Conservation (phyloP, 345 rosid genomes). For the Eucalyptus sideroxylon region DNA sequence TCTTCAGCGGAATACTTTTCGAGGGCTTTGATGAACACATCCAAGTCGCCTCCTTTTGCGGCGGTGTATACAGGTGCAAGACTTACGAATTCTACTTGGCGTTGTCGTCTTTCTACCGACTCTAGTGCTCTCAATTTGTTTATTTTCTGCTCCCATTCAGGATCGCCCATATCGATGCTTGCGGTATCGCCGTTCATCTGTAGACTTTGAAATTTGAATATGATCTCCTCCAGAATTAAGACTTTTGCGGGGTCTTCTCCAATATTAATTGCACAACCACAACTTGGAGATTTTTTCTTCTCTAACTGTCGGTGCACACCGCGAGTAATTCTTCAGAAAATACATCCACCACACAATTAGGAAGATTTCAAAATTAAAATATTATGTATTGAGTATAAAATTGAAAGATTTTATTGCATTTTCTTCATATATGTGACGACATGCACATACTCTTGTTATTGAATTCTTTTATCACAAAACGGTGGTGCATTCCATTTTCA, state of each 20-base stretch:
- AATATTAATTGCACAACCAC: background rate
- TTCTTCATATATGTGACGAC: too few species aligned
- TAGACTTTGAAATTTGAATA: background rate
- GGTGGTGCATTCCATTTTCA: background rate
- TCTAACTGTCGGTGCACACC: background rate
- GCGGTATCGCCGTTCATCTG: background rate
- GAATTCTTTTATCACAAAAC: background rate
- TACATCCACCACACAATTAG: background rate
- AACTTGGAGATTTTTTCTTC: background rate
- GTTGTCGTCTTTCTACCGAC: background rate
- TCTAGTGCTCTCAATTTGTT: background rate
- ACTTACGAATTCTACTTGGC: background rate
- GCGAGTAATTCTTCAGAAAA: background rate
- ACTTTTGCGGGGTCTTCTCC: background rate
- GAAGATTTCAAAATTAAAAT: background rate
- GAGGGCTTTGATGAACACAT: background rate
- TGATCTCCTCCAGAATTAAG: background rate
- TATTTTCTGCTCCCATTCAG: background rate
- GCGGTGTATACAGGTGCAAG: background rate
- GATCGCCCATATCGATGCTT: background rate
- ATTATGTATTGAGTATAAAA: background rate
- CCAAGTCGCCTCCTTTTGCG: background rate
- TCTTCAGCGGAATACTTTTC: background rate
- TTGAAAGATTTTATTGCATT: background rate
- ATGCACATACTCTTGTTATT: too few species aligned